phyloP scores from a whole-genome alignment of 257 asterid species.

The Craterostigma plantagineum region DNA sequence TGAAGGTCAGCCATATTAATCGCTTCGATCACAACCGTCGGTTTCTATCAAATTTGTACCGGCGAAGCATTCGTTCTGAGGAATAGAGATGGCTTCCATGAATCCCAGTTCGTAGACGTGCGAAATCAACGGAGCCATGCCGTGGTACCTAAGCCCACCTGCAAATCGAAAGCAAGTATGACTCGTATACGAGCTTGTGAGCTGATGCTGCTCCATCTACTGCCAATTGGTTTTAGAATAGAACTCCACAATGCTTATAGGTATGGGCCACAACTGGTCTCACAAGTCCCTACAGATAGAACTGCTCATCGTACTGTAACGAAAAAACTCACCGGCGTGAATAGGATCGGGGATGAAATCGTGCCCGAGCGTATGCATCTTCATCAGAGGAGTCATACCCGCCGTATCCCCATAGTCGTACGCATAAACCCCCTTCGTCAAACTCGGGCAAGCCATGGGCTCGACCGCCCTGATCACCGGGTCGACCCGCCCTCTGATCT shows the following conservation, averaged over 20 bases:
- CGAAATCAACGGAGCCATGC: constrained; percentile 90
- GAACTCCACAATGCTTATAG: no score
- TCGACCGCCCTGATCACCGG: constrained; percentile 71
- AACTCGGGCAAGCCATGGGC: constrained; percentile 88
- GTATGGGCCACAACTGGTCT: no score
- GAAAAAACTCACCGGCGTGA: constrained; percentile 48
- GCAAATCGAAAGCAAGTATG: no score
- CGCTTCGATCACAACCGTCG: neutral
- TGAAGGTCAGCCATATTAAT: neutral
- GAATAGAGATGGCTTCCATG: constrained; percentile 63
- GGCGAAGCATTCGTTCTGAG: constrained; percentile 82
- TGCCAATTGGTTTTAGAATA: no score
- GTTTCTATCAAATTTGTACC: constrained; percentile 20
- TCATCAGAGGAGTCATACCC: constrained; percentile 93
- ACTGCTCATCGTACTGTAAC: no score
- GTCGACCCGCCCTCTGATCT: constrained; percentile 53
- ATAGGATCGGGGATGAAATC: constrained; percentile 88
- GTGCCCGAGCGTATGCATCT: constrained; percentile 97
- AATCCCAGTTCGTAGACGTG: constrained; percentile 66
- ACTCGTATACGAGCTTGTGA: no score
- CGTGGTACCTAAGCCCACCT: constrained; percentile 95
- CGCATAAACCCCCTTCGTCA: constrained; percentile 80
- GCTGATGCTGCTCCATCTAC: no score
- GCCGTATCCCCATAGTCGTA: constrained; percentile 92
- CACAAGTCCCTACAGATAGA: no score